phyloP scores from a whole-genome alignment of 345 rosid species.

The Dipteronia dyeriana region DNA sequence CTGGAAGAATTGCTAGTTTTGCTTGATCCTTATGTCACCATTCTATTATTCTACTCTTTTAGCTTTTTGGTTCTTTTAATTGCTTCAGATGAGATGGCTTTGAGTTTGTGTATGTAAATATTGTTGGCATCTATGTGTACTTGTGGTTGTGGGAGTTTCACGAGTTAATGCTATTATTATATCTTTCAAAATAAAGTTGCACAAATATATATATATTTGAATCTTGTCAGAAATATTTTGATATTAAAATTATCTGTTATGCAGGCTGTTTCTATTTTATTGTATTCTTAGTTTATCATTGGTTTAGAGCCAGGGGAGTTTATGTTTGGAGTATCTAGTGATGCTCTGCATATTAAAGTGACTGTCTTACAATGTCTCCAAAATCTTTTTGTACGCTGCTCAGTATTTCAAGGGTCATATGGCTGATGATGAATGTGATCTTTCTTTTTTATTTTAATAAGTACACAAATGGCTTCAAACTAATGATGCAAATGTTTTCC shows the following conservation, averaged over 20 bases:
- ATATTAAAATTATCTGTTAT: too few species aligned
- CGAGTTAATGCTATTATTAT: too few species aligned
- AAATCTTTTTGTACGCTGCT: background rate
- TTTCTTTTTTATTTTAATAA: background rate
- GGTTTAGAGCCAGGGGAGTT: background rate
- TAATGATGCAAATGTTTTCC: slow-evolving; percentile 16
- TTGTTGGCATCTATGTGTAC: background rate
- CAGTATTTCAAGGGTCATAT: background rate
- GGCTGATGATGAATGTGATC: background rate
- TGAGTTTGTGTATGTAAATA: background rate
- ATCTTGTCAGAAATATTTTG: too few species aligned
- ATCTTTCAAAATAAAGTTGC: too few species aligned
- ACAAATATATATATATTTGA: too few species aligned
- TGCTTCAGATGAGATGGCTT: background rate
- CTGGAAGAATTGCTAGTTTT: background rate
- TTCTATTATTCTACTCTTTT: background rate
- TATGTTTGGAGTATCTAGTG: background rate
- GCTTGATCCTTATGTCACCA: background rate
- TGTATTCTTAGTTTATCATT: background rate
- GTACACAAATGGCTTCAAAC: slow-evolving; percentile 5
- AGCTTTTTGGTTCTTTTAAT: background rate
- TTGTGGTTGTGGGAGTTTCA: too few species aligned
- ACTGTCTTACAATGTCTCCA: background rate
- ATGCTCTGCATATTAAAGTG: slow-evolving; percentile 2
- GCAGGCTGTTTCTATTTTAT: background rate